Evolutionary conservation across 176 grass and related monocot species (phyloP).

Genomic region (Bolboschoenus planiculmis): DNA sequence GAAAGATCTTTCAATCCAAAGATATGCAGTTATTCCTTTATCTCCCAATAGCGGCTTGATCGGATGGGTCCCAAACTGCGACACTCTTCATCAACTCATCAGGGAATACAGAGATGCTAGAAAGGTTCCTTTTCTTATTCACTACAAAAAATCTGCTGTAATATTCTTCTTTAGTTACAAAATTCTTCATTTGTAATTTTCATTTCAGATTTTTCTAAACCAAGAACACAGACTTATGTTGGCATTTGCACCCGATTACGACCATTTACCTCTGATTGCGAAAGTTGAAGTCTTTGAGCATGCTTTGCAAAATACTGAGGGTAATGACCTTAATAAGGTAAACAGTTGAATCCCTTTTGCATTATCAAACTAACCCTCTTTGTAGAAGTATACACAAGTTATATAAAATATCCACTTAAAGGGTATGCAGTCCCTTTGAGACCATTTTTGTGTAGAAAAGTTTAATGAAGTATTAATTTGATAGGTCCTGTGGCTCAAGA

Average conservation of each 20-base stretch:
- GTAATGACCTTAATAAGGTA: conserved; percentile 97
- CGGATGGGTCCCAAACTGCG: conserved; percentile 93
- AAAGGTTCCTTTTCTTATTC: conserved; percentile 48
- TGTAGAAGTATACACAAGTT: neutral
- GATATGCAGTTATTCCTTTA: conserved; percentile 94
- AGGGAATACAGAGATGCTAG: conserved; percentile 94
- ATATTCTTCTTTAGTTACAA: conserved; percentile 25
- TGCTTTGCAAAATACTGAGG: conserved; percentile 84
- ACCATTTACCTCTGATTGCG: conserved; percentile 80
- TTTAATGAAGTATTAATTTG: conserved; percentile 5
- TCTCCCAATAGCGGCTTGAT: conserved; percentile 98
- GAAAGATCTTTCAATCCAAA: conserved; percentile 94
- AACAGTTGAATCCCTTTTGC: neutral
- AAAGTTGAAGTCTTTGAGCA: conserved; percentile 99
- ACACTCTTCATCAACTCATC: conserved; percentile 88
- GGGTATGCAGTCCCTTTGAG: neutral
- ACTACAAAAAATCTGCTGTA: neutral
- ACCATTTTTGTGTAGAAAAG: neutral
- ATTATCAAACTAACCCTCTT: neutral
- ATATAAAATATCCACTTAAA: neutral
- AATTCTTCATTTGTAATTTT: conserved; percentile 25
- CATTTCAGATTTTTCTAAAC: conserved; percentile 85
- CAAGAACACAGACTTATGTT: conserved; percentile 94
- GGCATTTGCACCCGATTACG: conserved; percentile 94
- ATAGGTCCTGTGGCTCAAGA: conserved; percentile 96